A percentile compares a stretch with the other conserved stretches of the same genome.
Conservation (phyloP, 2,329 filamentous ascomycete genomes). For the Leptographium wingfieldii region DNA sequence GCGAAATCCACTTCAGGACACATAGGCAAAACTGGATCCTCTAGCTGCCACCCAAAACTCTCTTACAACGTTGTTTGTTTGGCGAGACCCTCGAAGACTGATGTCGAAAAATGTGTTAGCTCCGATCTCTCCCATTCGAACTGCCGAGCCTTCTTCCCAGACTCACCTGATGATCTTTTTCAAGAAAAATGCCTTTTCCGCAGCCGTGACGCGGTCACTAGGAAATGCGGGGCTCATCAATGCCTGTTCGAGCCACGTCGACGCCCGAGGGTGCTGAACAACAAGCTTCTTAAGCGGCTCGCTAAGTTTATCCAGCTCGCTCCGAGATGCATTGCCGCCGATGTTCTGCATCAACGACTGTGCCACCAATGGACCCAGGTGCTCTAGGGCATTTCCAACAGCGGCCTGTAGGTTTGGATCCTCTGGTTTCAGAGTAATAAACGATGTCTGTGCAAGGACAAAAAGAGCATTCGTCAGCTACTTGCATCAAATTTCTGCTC, state of each 20-base stretch:
- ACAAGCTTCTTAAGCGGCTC: constrained; percentile 61
- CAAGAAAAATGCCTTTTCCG: constrained; percentile 51
- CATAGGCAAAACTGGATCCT: constrained; percentile 48
- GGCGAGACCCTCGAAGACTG: constrained; percentile 49
- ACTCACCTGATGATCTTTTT: constrained; percentile 52
- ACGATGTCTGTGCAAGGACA: constrained; percentile 29
- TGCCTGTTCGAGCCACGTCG: constrained; percentile 50
- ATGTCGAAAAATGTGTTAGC: not conserved
- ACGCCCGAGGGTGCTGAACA: constrained; percentile 39
- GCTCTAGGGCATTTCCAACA: constrained; percentile 37
- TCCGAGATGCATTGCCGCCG: constrained; percentile 54
- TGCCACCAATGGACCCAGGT: constrained; percentile 49
- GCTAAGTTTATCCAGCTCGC: constrained; percentile 57
- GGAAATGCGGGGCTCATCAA: constrained; percentile 44
- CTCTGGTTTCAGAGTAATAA: constrained; percentile 34
- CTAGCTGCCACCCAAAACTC: constrained; percentile 63
- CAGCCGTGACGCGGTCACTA: constrained; percentile 41
- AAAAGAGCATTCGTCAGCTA: not conserved
- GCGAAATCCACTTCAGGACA: constrained; percentile 21
- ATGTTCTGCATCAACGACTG: constrained; percentile 51
- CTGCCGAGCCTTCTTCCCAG: not conserved
- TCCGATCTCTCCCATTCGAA: not conserved
- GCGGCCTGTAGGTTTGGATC: constrained; percentile 29
- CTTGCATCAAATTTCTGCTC: not conserved
- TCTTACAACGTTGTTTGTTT: constrained; percentile 54